Evolutionary conservation across 164 flowering plant genomes (phyloP), one percentile per base, ranked within the genome.

Genomic region (Piper betle): DNA sequence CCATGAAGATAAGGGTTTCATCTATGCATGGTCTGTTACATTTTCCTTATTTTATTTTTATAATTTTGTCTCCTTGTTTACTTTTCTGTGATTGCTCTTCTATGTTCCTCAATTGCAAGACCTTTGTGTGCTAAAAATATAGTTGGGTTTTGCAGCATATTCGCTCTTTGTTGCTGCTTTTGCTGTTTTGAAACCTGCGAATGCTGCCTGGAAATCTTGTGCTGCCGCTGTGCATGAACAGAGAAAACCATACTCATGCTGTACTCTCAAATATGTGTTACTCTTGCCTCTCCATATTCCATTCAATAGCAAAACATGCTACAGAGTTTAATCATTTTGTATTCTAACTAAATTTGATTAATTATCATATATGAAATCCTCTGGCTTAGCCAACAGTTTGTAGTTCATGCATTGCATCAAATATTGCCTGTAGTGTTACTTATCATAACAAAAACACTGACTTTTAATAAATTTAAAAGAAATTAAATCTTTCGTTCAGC

Each of bases 161-260:
- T 78, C 67, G 63, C 83, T 1, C 4, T 67, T 56, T 80, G 79
- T 37, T 79, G 84, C 78, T 79, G 83, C 64, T 83, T 73, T 58
- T 83, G 80, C 70, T 83, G 87, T 67, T 73, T 9, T 52, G 81
- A 77, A 74, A 73, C 81, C 3, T 78, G 88, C 63, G 84, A 79
- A 69, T 75, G 85, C 68, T 79, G 85, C 73, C 65, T 83, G 55
- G 82, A 82, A 7, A 8, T 59, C 0, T 59, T 78, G 25, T 80
- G 79, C 67, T 81, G 81, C 57, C 52, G 76, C 69, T 77, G 66
- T 52, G 37, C 39, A 42, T 63, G 19, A 55, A 39, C 9, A n/a
- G 13, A 40, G 40, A 2, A 50, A 37, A 25, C 33, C 2, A 25
- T n/a, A 52, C 12, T 16, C 41, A 37, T 19, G 52, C 10, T 16